phyloP scores from a whole-genome alignment of 1,139 yeast species.

The Hyphopichia burtonii region DNA sequence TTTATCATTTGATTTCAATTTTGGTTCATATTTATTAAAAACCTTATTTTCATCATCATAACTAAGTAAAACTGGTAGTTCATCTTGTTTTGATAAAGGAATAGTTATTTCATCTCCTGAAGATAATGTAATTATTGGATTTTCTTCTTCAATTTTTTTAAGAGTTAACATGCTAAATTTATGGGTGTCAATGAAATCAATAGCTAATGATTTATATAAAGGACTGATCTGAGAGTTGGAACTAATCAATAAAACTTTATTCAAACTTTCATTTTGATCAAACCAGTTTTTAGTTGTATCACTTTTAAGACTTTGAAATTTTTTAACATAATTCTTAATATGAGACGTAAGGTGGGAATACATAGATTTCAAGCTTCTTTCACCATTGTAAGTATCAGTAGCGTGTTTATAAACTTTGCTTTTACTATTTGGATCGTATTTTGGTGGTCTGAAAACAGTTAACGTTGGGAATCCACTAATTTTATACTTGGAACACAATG shows the following conservation, averaged over 20 bases:
- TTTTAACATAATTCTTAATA: constrained; percentile 70
- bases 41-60: constrained; percentile 21
- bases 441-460: constrained; percentile 81
- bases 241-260: constrained; percentile 46
- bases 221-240: constrained; percentile 54
- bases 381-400: constrained; percentile 68
- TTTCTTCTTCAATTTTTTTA: constrained; percentile 10
- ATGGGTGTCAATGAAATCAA: constrained; percentile 56
- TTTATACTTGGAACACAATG: constrained; percentile 64
- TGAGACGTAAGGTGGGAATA: constrained; percentile 58
- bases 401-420: constrained; percentile 40
- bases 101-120: constrained; percentile 20
- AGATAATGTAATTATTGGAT: constrained; percentile 9
- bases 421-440: constrained; percentile 29
- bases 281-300: constrained; percentile 30
- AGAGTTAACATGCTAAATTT: constrained; percentile 28
- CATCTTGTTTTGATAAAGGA: constrained; percentile 15
- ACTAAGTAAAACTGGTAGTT: constrained; percentile 31
- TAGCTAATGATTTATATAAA: constrained; percentile 67
- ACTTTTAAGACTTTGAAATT: constrained; percentile 30
- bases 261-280: constrained; percentile 16
- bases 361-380: constrained; percentile 59
- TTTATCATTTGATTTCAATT: constrained; percentile 31
- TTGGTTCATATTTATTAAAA: constrained; percentile 20
- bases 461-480: constrained; percentile 82